Conservation (phyloP, 352 stramenopile genomes). For the Pythium diclinum region DNA sequence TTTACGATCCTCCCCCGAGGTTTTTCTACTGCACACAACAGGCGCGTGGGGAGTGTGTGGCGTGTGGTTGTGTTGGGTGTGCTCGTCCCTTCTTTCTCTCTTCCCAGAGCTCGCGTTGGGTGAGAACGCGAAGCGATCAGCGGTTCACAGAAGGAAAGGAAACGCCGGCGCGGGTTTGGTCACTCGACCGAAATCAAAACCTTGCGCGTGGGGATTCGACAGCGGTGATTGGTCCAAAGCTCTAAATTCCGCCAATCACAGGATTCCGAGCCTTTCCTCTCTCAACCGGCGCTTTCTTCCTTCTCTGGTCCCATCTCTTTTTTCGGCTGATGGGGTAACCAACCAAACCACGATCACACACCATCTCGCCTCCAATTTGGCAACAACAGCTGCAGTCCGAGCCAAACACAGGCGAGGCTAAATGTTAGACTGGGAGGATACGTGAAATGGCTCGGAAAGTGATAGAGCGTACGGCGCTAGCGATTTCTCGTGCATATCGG, state of each 20-base stretch:
- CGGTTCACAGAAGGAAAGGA: conserved; percentile 25
- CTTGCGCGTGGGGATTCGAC: neutral
- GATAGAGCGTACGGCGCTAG: neutral
- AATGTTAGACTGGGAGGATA: conserved; percentile 21
- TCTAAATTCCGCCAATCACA: conserved; percentile 36
- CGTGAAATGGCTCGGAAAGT: conserved; percentile 28
- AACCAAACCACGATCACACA: conserved; percentile 28
- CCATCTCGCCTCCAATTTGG: conserved; percentile 32
- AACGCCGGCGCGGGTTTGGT: conserved; percentile 18
- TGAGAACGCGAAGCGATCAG: conserved; percentile 20
- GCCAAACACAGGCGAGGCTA: conserved; percentile 24
- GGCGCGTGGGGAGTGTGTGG: neutral
- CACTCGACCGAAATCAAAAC: conserved; percentile 28
- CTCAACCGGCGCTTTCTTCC: conserved; percentile 40
- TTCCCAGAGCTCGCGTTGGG: conserved; percentile 13
- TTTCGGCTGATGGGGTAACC: conserved; percentile 35
- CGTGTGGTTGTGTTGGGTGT: conserved; percentile 5
- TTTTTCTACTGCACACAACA: conserved; percentile 18
- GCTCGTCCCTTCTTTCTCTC: conserved; percentile 25
- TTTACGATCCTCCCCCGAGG: neutral
- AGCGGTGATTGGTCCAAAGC: conserved; percentile 29
- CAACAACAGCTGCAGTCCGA: conserved; percentile 25
- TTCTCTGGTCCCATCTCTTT: conserved; percentile 34
- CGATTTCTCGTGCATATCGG: neutral
- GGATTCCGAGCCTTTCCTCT: conserved; percentile 25